A percentile compares a stretch with the other conserved stretches of the same genome.
Conservation (phyloP, 2,329 filamentous ascomycete genomes). For the Calonectria ilicicola region DNA sequence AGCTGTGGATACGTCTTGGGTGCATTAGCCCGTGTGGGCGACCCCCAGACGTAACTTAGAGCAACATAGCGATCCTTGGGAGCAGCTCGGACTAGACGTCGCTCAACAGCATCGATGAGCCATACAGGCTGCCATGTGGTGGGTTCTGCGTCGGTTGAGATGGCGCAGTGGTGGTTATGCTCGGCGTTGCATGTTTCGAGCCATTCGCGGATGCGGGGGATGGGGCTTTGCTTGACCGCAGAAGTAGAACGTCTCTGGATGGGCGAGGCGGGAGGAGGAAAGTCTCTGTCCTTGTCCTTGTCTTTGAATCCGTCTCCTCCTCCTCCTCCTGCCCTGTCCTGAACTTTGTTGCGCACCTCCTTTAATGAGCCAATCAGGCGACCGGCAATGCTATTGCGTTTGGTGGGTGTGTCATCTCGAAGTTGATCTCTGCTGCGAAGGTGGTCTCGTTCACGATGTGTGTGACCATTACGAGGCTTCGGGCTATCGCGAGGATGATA, state of each 20-base stretch:
- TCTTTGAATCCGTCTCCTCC: background rate
- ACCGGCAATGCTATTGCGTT: slow-evolving; percentile 56
- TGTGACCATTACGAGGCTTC: slow-evolving; percentile 13
- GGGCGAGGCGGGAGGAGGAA: slow-evolving; percentile 32
- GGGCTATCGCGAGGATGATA: slow-evolving; percentile 35
- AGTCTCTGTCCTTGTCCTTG: slow-evolving; percentile 29
- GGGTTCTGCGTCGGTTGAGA: slow-evolving; percentile 36
- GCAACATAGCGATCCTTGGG: slow-evolving; percentile 56
- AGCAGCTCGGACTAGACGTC: slow-evolving; percentile 52
- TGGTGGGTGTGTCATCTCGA: slow-evolving; percentile 44
- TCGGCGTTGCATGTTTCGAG: slow-evolving; percentile 57
- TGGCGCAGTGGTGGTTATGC: slow-evolving; percentile 55
- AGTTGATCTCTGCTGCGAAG: slow-evolving; percentile 22
- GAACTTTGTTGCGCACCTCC: slow-evolving; percentile 45
- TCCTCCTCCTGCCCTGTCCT: background rate
- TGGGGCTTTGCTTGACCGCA: slow-evolving; percentile 48
- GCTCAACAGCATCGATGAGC: slow-evolving; percentile 56
- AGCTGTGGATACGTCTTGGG: slow-evolving; percentile 47
- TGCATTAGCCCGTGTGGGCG: slow-evolving; percentile 40
- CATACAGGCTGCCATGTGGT: slow-evolving; percentile 54
- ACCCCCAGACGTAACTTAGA: slow-evolving; percentile 60
- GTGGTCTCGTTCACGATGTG: slow-evolving; percentile 17
- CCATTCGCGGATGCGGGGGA: slow-evolving; percentile 56
- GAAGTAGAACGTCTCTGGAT: slow-evolving; percentile 48
- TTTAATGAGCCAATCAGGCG: slow-evolving; percentile 51